Evolutionary conservation across 2,329 filamentous ascomycete species (phyloP).

Genomic region (Phyllosticta citriasiana): DNA sequence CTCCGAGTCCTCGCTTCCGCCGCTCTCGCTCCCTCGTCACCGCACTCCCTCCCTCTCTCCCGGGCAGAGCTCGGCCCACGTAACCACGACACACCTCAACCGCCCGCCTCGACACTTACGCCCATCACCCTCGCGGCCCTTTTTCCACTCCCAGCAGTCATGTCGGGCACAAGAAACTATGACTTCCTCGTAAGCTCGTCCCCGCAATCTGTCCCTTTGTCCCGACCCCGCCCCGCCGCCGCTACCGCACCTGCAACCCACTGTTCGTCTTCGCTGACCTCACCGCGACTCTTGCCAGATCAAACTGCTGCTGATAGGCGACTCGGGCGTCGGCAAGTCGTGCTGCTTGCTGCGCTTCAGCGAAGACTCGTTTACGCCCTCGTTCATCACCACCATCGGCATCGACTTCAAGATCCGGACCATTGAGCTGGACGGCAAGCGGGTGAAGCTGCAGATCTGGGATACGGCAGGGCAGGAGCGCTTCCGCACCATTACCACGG

Average conservation of each 20-base stretch:
- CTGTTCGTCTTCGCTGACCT: constrained; percentile 9
- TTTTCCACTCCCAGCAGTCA: constrained; percentile 31
- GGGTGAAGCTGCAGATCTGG: constrained; percentile 99
- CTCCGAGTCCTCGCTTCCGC: neutral
- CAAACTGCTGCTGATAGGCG: constrained; percentile 92
- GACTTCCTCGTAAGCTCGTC: constrained; percentile 76
- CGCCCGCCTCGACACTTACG: constrained; percentile 12
- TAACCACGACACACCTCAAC: constrained; percentile 16
- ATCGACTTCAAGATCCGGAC: constrained; percentile 99
- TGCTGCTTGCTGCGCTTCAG: constrained; percentile 95
- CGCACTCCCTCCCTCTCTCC: constrained; percentile 2
- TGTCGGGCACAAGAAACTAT: constrained; percentile 98
- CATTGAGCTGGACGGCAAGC: constrained; percentile 97
- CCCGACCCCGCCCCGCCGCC: constrained; percentile 4
- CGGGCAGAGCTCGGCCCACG: constrained; percentile 12
- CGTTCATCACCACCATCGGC: constrained; percentile 97
- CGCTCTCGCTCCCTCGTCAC: neutral
- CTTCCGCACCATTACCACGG: constrained; percentile 96
- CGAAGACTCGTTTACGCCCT: constrained; percentile 94
- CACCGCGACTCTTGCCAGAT: constrained; percentile 49
- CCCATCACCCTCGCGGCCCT: constrained; percentile 8
- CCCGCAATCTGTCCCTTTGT: constrained; percentile 6
- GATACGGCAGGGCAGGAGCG: constrained; percentile 97
- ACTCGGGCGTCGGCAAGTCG: constrained; percentile 94
- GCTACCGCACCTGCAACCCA: constrained; percentile 4